Evolutionary conservation across 2,329 filamentous ascomycete species (phyloP).

Genomic region (Diaporthe caulivora): DNA sequence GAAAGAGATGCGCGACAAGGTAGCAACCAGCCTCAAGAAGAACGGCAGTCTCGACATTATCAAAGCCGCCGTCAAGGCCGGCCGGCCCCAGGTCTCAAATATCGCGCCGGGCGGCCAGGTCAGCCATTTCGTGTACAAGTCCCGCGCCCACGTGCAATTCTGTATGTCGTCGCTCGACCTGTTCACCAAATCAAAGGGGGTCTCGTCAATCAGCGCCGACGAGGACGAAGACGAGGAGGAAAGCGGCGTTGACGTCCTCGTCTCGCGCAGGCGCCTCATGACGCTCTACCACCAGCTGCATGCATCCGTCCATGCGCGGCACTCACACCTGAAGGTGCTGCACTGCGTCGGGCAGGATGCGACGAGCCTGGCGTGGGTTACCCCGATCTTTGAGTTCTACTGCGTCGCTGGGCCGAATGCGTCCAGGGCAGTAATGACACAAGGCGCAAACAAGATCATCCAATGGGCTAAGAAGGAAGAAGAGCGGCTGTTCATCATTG

Average conservation of each 20-base stretch:
- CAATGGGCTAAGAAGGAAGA: slow-evolving; percentile 95
- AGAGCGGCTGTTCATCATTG: slow-evolving; percentile 95
- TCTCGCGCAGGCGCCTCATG: slow-evolving; percentile 80
- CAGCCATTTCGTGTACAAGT: slow-evolving; percentile 96
- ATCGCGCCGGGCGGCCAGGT: slow-evolving; percentile 85
- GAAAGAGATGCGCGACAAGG: slow-evolving; percentile 76
- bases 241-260: slow-evolving; percentile 51
- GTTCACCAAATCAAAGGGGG: slow-evolving; percentile 61
- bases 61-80: slow-evolving; percentile 75
- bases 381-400: slow-evolving; percentile 92
- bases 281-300: slow-evolving; percentile 89
- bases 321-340: slow-evolving; percentile 87
- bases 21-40: slow-evolving; percentile 77
- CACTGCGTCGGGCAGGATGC: slow-evolving; percentile 82
- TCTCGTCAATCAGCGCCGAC: slow-evolving; percentile 37
- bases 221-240: neutral
- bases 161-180: slow-evolving; percentile 86
- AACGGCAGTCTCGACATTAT: slow-evolving; percentile 83
- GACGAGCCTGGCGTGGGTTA: slow-evolving; percentile 90
- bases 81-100: slow-evolving; percentile 78
- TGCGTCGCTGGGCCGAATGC: slow-evolving; percentile 87
- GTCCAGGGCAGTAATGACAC: slow-evolving; percentile 75
- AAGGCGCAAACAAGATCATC: slow-evolving; percentile 88
- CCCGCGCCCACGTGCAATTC: slow-evolving; percentile 93
- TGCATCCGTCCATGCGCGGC: slow-evolving; percentile 84